Conservation (phyloP, 371 early-diverging fungal species). For the Rhizopus arrhizus region DNA sequence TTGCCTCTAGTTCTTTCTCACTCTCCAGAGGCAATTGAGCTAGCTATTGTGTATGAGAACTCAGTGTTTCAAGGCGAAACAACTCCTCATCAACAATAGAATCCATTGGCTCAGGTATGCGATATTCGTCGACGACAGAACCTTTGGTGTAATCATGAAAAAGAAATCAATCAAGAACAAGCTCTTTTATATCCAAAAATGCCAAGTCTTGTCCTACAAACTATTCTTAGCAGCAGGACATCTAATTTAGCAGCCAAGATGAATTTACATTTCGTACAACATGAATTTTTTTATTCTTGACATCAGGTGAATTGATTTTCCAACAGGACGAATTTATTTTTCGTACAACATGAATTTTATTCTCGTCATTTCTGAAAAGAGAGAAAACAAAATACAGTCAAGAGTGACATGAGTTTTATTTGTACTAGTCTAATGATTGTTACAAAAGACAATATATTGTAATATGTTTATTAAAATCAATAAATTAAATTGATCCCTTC, state of each 20-base stretch:
- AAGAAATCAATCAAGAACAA: background rate
- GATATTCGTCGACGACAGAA: conserved; percentile 12
- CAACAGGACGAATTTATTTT: background rate
- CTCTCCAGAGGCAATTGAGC: conserved; percentile 3
- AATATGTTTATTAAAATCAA: no score
- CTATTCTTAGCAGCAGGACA: conserved; percentile 2
- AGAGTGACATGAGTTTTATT: no score
- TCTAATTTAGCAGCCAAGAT: background rate
- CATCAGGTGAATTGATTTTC: conserved; percentile 9
- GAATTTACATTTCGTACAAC: background rate
- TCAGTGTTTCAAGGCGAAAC: conserved; percentile 19
- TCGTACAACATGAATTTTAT: no score
- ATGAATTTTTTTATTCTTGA: background rate
- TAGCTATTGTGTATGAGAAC: conserved; percentile 15
- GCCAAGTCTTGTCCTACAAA: background rate
- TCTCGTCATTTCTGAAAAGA: no score
- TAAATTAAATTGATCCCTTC: no score
- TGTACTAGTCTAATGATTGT: no score
- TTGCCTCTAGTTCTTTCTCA: conserved; percentile 1
- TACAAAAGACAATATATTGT: no score
- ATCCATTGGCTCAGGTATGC: conserved; percentile 20
- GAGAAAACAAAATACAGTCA: no score
- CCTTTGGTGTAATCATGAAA: conserved; percentile 1
- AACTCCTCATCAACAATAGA: conserved; percentile 26
- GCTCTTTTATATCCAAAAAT: background rate